Evolutionary conservation across 2,329 filamentous ascomycete genomes (phyloP).

Genomic region (Ramularia endophylla): DNA sequence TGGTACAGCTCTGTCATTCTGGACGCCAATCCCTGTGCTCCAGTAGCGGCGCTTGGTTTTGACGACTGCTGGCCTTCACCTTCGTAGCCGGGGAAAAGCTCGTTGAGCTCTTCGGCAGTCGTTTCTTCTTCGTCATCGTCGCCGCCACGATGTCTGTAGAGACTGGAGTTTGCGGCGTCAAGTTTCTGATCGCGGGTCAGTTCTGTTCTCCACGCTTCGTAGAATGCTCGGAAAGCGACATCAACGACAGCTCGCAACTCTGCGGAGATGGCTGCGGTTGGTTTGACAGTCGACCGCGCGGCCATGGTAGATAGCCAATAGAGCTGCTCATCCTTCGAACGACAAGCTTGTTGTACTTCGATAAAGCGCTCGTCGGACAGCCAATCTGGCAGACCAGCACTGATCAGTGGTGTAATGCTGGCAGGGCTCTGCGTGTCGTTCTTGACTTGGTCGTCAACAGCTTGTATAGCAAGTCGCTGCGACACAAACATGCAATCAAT

Average conservation of each 20-base stretch:
- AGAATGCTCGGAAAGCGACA: constrained; percentile 65
- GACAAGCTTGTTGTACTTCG: constrained; percentile 8
- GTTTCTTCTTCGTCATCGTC: constrained; percentile 69
- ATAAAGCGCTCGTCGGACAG: constrained; percentile 20
- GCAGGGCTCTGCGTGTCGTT: neutral
- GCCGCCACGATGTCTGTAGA: constrained; percentile 79
- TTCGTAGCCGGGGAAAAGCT: constrained; percentile 76
- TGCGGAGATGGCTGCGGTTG: constrained; percentile 8
- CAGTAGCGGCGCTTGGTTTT: neutral
- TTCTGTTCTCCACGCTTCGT: constrained; percentile 72
- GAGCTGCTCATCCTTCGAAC: constrained; percentile 19
- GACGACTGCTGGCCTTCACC: neutral
- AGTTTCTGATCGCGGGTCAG: constrained; percentile 70
- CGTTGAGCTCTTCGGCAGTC: constrained; percentile 67
- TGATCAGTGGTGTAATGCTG: constrained; percentile 21
- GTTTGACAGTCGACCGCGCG: constrained; percentile 11
- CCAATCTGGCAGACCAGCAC: constrained; percentile 16
- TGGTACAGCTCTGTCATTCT: constrained; percentile 20
- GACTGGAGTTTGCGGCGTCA: constrained; percentile 64
- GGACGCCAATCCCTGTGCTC: constrained; percentile 20
- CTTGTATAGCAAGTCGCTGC: constrained; percentile 11
- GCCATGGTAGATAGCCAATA: constrained; percentile 20
- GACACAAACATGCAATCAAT: constrained; percentile 60
- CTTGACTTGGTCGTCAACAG: neutral
- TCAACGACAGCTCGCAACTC: constrained; percentile 48